Percentiles rank a stretch among this genome's conserved stretches.
Conservation (phyloP, 495 filamentous ascomycete genomes). For the Cairneyella variabilis region DNA sequence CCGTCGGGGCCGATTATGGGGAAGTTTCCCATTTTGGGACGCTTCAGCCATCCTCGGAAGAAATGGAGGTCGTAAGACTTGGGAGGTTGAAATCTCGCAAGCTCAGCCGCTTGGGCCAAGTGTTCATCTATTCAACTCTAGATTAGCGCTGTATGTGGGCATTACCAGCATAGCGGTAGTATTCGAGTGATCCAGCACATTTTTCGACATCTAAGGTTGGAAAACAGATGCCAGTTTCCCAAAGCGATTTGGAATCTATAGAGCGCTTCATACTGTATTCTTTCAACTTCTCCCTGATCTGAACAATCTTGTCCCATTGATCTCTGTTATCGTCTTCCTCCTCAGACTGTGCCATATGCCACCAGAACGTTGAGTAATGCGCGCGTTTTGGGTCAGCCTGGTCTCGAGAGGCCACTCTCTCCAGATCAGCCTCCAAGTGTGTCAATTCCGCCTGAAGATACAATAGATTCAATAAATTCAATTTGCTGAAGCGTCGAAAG, state of each 20-base stretch:
- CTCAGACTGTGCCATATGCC: constrained; percentile 5
- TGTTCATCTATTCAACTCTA: neutral
- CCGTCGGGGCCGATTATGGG: constrained; percentile 13
- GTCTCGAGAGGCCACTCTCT: constrained; percentile 12
- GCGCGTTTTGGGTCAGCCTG: neutral
- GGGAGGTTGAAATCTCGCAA: constrained; percentile 15
- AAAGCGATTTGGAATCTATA: no score
- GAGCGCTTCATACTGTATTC: constrained; percentile 26
- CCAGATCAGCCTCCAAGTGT: constrained; percentile 25
- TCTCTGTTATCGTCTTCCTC: constrained; percentile 1
- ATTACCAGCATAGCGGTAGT: neutral
- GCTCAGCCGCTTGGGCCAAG: neutral
- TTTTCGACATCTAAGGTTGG: no score
- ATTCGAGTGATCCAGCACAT: no score
- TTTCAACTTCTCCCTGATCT: constrained; percentile 25
- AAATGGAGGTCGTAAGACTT: constrained; percentile 12
- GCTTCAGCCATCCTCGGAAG: constrained; percentile 22
- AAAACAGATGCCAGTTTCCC: no score
- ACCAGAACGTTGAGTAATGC: constrained; percentile 2
- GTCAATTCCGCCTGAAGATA: constrained; percentile 32
- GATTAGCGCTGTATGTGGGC: neutral
- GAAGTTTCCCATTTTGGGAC: constrained; percentile 17
- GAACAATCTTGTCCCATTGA: constrained; percentile 28
- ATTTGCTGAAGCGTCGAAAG: constrained; percentile 27
- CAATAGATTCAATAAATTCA: constrained; percentile 32